phyloP scores from a whole-genome alignment of 2,329 filamentous ascomycete species.

The Apiospora hydei region DNA sequence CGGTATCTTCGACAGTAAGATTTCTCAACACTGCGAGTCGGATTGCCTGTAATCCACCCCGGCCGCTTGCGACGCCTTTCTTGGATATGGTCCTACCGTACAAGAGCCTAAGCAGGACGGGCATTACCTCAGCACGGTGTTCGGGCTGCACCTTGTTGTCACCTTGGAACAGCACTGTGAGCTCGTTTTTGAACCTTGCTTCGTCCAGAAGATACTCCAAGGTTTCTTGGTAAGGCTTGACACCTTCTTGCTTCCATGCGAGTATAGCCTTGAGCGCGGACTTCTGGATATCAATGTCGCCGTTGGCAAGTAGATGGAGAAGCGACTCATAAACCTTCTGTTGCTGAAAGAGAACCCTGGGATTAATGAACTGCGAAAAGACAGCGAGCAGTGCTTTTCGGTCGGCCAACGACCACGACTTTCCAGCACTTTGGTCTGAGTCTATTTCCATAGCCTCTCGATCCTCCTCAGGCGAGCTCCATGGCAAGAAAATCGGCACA shows the following conservation, averaged over 20 bases:
- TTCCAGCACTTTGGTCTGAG: slow-evolving; percentile 33
- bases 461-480: slow-evolving; percentile 68
- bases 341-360: slow-evolving; percentile 80
- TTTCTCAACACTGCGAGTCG: slow-evolving; percentile 83
- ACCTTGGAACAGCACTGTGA: slow-evolving; percentile 85
- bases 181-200: slow-evolving; percentile 88
- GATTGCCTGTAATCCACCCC: slow-evolving; percentile 81
- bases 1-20: slow-evolving; percentile 76
- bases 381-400: slow-evolving; percentile 83
- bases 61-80: slow-evolving; percentile 77
- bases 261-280: slow-evolving; percentile 83
- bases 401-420: slow-evolving; percentile 77
- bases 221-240: slow-evolving; percentile 84
- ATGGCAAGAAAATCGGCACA: slow-evolving; percentile 85
- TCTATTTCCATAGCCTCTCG: slow-evolving; percentile 40
- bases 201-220: slow-evolving; percentile 89
- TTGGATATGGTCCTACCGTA: slow-evolving; percentile 90
- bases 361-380: slow-evolving; percentile 86
- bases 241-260: slow-evolving; percentile 82
- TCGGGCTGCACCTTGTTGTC: slow-evolving; percentile 75
- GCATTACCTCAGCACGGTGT: slow-evolving; percentile 79
- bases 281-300: slow-evolving; percentile 89
- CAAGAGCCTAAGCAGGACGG: slow-evolving; percentile 83
- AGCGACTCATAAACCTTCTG: slow-evolving; percentile 79
- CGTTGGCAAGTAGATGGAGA: slow-evolving; percentile 80